Evolutionary conservation across 176 grass and related monocot genomes (phyloP), one percentile per base, ranked within the genome.

Genomic region (Guadua angustifolia): DNA sequence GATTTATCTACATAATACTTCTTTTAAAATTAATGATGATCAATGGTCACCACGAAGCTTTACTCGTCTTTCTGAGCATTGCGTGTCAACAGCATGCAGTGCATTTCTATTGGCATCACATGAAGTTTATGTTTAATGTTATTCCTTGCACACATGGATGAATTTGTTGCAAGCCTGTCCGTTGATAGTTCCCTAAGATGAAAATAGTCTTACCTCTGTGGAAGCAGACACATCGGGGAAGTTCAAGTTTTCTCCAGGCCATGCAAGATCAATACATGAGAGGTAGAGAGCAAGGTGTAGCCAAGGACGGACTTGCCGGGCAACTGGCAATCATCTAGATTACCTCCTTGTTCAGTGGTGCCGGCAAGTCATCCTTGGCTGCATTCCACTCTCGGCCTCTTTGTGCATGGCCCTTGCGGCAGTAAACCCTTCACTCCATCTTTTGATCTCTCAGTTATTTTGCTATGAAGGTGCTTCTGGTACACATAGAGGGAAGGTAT

Each of bases 291-390:
- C 40, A 65, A 87, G 71, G 21, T 69, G 59, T 82, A 87, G 78
- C 71, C 77, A 87, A 87, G 78, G 85, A 87, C 22, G 51, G 82
- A 87, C 78, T 71, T 87, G 85, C 85, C 49, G 71, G 85, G 35
- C 40, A 62, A 79, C 53, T 79, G 16, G 24, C 19, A 53, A 53
- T 62, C 53, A 71, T 65, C 13, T 60, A 46, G 13, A 73, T 73
- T 69, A 56, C 18, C 45, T 67, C 77, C 49, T 58, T 5, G 14
- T 47, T 38, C 7, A 11, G 50, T 43, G 21, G 25, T 87, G 61
- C 39, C 40, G 85, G 85, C 85, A 82, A 87, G 79, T 87, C 79
- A 82, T 87, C 61, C 85, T 87, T 82, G 85, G 85, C 85, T 87
- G 35, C 35, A 36, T 36, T 36, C 35, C 35, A 36, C 35, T 36